phyloP scores from a whole-genome alignment of 1,284 basidiomycete genomes.

The Malassezia yamatoensis region DNA sequence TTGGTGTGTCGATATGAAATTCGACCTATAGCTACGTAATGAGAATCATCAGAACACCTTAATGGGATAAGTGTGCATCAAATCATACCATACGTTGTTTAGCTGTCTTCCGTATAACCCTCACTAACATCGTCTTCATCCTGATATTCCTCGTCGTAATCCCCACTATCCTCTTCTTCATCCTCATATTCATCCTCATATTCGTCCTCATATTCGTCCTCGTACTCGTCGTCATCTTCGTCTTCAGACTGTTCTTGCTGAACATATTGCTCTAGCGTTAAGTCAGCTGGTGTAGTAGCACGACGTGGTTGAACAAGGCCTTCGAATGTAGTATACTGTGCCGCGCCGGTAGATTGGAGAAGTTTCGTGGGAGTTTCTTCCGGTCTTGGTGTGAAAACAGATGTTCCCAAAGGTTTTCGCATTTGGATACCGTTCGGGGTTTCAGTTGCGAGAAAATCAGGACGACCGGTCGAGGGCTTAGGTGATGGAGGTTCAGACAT shows the following conservation, averaged over 20 bases:
- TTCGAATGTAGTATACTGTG: slow-evolving; percentile 15
- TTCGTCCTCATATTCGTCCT: slow-evolving; percentile 6
- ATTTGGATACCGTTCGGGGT: background rate
- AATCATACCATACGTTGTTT: no score
- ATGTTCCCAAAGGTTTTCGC: background rate
- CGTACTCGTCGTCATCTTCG: slow-evolving; percentile 1
- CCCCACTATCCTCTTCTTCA: background rate
- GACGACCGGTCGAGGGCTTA: background rate
- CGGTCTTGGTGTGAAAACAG: background rate
- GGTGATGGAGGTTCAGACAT: background rate
- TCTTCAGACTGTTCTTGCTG: slow-evolving; percentile 1
- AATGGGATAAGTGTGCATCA: no score
- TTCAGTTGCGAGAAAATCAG: background rate
- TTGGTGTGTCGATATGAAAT: background rate
- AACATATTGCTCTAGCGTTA: slow-evolving; percentile 14
- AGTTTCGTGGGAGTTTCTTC: background rate
- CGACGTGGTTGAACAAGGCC: slow-evolving; percentile 10
- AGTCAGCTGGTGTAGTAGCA: background rate
- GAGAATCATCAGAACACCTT: background rate
- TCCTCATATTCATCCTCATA: slow-evolving; percentile 9
- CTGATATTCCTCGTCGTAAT: no score
- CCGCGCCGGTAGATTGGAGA: background rate
- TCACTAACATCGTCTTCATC: no score
- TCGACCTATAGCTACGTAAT: background rate
- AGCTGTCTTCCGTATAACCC: no score